Conservation (phyloP, 495 filamentous ascomycete genomes). For the Penicillium atrosanguineum region DNA sequence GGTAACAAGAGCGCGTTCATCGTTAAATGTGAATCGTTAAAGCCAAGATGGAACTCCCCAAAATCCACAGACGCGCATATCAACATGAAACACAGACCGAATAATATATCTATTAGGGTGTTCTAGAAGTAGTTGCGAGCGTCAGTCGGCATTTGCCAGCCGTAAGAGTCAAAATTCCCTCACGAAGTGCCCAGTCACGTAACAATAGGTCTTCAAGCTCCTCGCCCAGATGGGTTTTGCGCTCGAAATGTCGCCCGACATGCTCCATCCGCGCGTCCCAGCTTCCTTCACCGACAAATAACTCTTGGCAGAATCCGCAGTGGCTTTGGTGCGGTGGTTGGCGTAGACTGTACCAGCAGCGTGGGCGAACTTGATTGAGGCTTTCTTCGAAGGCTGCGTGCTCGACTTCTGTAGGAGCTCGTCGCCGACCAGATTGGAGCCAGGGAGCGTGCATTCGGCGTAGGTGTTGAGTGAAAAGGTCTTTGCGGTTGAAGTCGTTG, state of each 20-base stretch:
- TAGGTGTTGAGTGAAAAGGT: constrained; percentile 89
- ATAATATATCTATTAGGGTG: neutral
- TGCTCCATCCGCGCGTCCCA: constrained; percentile 94
- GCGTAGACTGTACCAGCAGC: constrained; percentile 61
- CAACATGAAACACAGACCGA: too few species aligned
- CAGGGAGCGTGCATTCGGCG: constrained; percentile 83
- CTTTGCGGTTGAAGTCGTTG: constrained; percentile 88
- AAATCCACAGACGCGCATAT: too few species aligned
- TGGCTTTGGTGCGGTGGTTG: constrained; percentile 56
- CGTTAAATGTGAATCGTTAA: too few species aligned
- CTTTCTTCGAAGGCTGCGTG: constrained; percentile 21
- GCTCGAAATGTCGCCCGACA: constrained; percentile 78
- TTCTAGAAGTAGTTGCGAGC: neutral
- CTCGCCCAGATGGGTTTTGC: constrained; percentile 28
- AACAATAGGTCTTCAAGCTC: constrained; percentile 46
- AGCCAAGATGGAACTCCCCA: too few species aligned
- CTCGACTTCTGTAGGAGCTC: constrained; percentile 38
- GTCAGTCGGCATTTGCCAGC: constrained; percentile 10
- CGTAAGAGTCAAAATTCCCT: constrained; percentile 42
- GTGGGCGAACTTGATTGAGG: constrained; percentile 36
- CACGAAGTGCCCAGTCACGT: constrained; percentile 50
- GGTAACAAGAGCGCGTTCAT: too few species aligned
- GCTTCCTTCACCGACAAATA: constrained; percentile 59
- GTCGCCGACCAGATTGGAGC: constrained; percentile 22
- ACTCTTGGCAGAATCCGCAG: constrained; percentile 65